A percentile compares a stretch with the other conserved stretches of the same genome.
Evolutionary conservation across 228 moss, liverwort and hornwort genomes (phyloP).

Genomic region (Sphagnum magellanicum): DNA sequence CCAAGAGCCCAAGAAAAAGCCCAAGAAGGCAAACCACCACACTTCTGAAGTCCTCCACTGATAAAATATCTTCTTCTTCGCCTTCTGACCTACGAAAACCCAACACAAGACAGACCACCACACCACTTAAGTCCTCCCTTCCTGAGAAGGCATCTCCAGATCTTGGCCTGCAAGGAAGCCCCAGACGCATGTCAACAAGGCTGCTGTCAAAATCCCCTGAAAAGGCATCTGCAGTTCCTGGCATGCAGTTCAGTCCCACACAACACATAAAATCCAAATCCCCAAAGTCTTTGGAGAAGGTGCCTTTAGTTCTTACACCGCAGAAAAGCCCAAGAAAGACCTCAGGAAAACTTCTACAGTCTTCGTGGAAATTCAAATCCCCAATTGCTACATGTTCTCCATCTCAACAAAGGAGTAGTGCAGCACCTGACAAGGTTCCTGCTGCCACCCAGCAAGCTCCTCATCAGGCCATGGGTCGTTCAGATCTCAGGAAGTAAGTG

Average conservation of each 20-base stretch:
- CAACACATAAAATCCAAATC: too few species aligned
- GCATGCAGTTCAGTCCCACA: not conserved
- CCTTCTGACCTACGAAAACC: too few species aligned
- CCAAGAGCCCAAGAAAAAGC: slow-evolving; percentile 6
- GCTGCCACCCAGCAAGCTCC: not conserved
- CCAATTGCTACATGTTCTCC: slow-evolving; percentile 5
- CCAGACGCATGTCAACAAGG: slow-evolving; percentile 13
- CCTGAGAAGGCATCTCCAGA: slow-evolving; percentile 8
- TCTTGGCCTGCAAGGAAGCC: slow-evolving; percentile 20
- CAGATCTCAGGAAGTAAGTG: slow-evolving; percentile 46
- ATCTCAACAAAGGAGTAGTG: too few species aligned
- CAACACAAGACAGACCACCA: too few species aligned
- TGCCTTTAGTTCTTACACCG: too few species aligned
- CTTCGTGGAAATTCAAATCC: slow-evolving; percentile 9
- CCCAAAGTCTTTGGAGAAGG: too few species aligned
- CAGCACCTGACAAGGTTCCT: slow-evolving; percentile 5
- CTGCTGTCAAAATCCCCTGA: slow-evolving; percentile 25
- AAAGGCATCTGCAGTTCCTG: slow-evolving; percentile 13
- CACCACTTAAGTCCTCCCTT: not conserved
- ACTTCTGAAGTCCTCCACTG: slow-evolving; percentile 8
- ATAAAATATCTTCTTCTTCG: too few species aligned
- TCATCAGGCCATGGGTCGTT: slow-evolving; percentile 45
- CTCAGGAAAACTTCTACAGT: slow-evolving; percentile 23
- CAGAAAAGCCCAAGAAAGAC: slow-evolving; percentile 8
- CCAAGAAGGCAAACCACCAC: slow-evolving; percentile 12